A percentile compares a stretch with the other conserved stretches of the same genome.
phyloP scores from a whole-genome alignment of 2,329 filamentous ascomycete species.

The Neophaeococcomyces aloes region DNA sequence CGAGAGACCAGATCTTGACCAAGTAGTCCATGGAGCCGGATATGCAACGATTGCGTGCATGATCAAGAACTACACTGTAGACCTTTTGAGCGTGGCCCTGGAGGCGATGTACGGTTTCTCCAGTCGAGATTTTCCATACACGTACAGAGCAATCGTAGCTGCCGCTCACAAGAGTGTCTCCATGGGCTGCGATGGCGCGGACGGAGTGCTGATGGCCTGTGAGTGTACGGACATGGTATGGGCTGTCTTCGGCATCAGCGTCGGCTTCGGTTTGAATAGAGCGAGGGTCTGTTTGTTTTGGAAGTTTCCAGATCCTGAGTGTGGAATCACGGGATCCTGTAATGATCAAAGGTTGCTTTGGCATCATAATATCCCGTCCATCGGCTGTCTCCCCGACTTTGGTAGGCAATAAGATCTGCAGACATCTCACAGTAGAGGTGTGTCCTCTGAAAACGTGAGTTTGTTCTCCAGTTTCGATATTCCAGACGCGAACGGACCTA shows the following conservation, averaged over 20 bases:
- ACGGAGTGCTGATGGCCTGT: conserved; percentile 87
- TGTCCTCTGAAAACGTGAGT: conserved; percentile 96
- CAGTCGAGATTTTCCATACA: conserved; percentile 95
- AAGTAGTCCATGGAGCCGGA: conserved; percentile 97
- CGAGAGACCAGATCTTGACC: conserved; percentile 94
- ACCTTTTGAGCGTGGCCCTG: conserved; percentile 87
- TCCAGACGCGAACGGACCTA: conserved; percentile 97
- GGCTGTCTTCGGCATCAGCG: conserved; percentile 65
- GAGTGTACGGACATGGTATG: conserved; percentile 84
- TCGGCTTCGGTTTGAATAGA: conserved; percentile 72
- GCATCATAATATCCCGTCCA: conserved; percentile 74
- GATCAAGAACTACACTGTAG: conserved; percentile 91
- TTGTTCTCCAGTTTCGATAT: conserved; percentile 84
- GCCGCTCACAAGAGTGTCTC: conserved; percentile 90
- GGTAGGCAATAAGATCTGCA: conserved; percentile 85
- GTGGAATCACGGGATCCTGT: conserved; percentile 94
- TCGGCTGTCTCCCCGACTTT: conserved; percentile 61
- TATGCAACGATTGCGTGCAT: conserved; percentile 85
- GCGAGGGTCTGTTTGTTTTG: conserved; percentile 62
- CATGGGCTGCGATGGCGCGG: conserved; percentile 86
- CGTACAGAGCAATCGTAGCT: conserved; percentile 93
- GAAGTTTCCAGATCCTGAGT: conserved; percentile 86
- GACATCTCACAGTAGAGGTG: conserved; percentile 89
- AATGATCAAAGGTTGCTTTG: conserved; percentile 89
- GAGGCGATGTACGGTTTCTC: conserved; percentile 72